Conservation (phyloP, 2,329 filamentous ascomycete genomes). For the Exophiala sp. region DNA sequence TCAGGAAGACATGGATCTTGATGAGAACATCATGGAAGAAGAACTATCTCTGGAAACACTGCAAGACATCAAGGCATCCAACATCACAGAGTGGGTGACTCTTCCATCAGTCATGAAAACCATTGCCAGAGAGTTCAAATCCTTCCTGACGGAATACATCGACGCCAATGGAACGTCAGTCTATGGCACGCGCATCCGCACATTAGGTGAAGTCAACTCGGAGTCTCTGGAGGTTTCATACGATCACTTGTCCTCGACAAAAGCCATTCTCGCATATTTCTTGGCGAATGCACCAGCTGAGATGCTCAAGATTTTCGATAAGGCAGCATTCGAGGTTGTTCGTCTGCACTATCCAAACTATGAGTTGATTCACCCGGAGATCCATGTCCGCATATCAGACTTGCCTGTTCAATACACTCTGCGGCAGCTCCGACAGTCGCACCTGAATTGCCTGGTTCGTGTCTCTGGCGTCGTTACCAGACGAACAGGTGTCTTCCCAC, state of each 20-base stretch:
- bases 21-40: constrained; percentile 90
- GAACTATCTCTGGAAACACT: constrained; percentile 89
- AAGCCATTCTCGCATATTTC: constrained; percentile 93
- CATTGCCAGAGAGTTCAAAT: constrained; percentile 94
- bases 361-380: constrained; percentile 93
- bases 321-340: constrained; percentile 94
- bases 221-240: constrained; percentile 96
- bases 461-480: constrained; percentile 95
- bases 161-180: constrained; percentile 86
- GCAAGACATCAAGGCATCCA: constrained; percentile 88
- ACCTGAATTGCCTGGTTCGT: constrained; percentile 91
- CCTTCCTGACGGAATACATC: constrained; percentile 92
- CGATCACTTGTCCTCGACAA: constrained; percentile 82
- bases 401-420: constrained; percentile 93
- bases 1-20: constrained; percentile 82
- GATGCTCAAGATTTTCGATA: constrained; percentile 91
- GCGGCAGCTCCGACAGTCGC: constrained; percentile 88
- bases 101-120: constrained; percentile 86
- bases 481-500: constrained; percentile 90
- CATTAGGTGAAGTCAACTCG: constrained; percentile 93
- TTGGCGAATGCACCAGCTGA: constrained; percentile 93
- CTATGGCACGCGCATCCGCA: constrained; percentile 90
- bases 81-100: constrained; percentile 91
- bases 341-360: constrained; percentile 97
- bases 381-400: constrained; percentile 94